These are phyloP conservation scores for Circinella umbellata DNA, from an alignment of 371 early-diverging fungal genomes.

Conservation along the genomic window DNA sequence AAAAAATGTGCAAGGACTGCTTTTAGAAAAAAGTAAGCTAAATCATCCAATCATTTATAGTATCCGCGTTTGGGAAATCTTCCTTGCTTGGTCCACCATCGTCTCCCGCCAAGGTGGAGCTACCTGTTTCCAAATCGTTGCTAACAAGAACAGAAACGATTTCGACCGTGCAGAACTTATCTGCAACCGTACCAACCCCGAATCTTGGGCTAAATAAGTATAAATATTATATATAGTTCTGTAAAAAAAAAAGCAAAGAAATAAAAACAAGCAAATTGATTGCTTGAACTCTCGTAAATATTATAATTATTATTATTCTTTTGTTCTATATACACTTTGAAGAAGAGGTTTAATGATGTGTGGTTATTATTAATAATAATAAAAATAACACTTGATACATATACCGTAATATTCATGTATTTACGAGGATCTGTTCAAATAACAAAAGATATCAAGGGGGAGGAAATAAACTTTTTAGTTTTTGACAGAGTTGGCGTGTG, in stretches of 20 bases:
- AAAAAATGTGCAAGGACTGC: no score
- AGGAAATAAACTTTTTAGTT: no score
- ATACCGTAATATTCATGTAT: no score
- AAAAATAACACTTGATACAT: no score
- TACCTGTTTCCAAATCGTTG: constrained; percentile 94
- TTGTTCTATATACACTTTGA: no score
- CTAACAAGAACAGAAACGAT: constrained; percentile 95
- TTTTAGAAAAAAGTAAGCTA: no score
- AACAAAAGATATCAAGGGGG: no score
- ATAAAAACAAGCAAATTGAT: not conserved
- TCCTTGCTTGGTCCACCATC: constrained; percentile 96
- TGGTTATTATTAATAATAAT: no score
- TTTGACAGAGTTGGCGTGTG: no score
- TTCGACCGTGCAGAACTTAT: constrained; percentile 82
- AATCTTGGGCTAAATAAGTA: constrained; percentile 14
- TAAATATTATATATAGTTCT: not conserved
- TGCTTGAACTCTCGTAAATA: not conserved
- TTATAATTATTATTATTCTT: no score
- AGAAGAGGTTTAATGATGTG: no score
- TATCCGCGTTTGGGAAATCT: constrained; percentile 90
- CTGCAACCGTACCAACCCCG: constrained; percentile 52
- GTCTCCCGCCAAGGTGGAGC: constrained; percentile 94
- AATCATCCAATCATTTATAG: not conserved
- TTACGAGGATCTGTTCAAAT: no score
- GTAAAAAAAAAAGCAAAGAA: not conserved